Conservation (phyloP, 768 basidiomycete genomes). For the Phylloporus sp. region DNA sequence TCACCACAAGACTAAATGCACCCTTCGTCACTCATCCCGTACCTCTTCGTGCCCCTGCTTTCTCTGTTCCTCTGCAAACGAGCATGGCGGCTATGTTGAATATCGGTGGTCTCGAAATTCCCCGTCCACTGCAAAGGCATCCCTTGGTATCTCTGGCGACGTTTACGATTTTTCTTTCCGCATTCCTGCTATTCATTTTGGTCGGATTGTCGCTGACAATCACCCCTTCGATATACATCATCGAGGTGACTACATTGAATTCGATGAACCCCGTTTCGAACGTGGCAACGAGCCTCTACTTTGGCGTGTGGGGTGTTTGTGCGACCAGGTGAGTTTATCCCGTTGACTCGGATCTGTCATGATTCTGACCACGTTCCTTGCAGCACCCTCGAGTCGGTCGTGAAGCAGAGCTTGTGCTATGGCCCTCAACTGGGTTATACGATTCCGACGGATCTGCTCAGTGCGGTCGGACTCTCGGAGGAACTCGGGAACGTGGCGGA, state of each 20-base stretch:
- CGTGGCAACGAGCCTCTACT: slow-evolving; percentile 55
- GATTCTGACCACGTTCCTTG: not conserved
- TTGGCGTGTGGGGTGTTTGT: slow-evolving; percentile 85
- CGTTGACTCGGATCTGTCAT: too few relatives aligned
- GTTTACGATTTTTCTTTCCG: slow-evolving; percentile 46
- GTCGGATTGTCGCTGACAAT: slow-evolving; percentile 74
- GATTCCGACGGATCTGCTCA: slow-evolving; percentile 45
- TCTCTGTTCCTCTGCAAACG: not conserved
- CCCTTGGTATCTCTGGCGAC: slow-evolving; percentile 43
- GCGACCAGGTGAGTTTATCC: slow-evolving; percentile 41
- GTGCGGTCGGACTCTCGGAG: slow-evolving; percentile 40
- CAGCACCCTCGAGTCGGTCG: slow-evolving; percentile 7
- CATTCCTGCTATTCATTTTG: slow-evolving; percentile 72
- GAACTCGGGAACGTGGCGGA: slow-evolving; percentile 44
- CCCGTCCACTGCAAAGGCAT: slow-evolving; percentile 42
- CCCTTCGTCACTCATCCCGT: not conserved
- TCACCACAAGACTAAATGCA: not conserved
- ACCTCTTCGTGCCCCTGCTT: not conserved
- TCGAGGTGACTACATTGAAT: slow-evolving; percentile 37
- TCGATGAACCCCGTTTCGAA: slow-evolving; percentile 38
- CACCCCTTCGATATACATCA: slow-evolving; percentile 61
- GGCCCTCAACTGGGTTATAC: slow-evolving; percentile 67
- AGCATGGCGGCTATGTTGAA: slow-evolving; percentile 15
- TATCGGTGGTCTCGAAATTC: slow-evolving; percentile 17
- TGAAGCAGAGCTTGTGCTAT: slow-evolving; percentile 43